Conservation (phyloP, 2,329 filamentous ascomycete species). For the Fusarium nodosum region DNA sequence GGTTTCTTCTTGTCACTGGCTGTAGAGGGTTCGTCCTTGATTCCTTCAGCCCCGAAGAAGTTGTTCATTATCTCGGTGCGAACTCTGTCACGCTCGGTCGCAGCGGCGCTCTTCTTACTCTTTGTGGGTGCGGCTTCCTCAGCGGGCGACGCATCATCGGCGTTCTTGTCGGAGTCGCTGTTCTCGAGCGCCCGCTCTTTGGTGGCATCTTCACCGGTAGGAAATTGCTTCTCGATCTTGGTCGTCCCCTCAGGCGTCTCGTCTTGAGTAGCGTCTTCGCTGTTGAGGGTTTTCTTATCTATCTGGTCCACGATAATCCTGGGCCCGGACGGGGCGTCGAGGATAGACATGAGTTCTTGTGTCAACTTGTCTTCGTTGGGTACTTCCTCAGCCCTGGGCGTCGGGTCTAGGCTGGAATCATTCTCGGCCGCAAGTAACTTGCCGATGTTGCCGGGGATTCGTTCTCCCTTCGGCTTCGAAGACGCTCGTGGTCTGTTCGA, state of each 20-base stretch:
- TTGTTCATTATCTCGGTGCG: constrained; percentile 1
- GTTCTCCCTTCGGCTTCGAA: not conserved
- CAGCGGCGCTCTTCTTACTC: not conserved
- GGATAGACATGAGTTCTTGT: constrained; percentile 10
- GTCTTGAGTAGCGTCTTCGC: not conserved
- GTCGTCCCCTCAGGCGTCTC: not conserved
- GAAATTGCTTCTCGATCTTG: not conserved
- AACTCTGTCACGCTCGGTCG: not conserved
- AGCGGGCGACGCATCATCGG: not conserved
- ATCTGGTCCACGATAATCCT: not conserved
- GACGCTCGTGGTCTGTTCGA: not conserved
- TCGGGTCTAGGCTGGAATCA: not conserved
- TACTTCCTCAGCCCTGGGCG: not conserved
- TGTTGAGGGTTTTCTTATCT: not conserved
- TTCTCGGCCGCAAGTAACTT: constrained; percentile 3
- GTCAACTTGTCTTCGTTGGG: not conserved
- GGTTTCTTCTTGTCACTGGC: not conserved
- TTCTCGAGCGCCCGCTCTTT: not conserved
- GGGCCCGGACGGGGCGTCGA: constrained; percentile 4
- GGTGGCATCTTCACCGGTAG: not conserved
- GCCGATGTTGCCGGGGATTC: constrained; percentile 18
- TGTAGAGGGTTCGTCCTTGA: not conserved
- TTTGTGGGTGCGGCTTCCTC: not conserved
- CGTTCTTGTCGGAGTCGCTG: not conserved
- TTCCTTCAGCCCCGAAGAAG: not conserved